Conservation (phyloP, 1,284 basidiomycete genomes). For the Ceratobasidium sp. region DNA sequence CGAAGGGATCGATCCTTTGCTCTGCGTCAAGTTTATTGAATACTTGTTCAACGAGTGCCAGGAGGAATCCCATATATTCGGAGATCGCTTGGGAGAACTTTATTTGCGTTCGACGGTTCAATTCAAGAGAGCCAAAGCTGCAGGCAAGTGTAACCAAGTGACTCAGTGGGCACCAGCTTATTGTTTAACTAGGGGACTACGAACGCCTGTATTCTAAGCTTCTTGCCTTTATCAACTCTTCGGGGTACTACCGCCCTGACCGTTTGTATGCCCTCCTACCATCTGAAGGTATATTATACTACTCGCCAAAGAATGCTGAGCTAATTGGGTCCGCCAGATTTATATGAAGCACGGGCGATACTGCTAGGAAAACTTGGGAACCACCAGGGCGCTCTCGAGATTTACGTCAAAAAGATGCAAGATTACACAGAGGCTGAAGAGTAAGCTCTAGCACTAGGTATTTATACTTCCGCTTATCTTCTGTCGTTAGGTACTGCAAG, state of each 20-base stretch:
- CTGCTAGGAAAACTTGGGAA: slow-evolving; percentile 89
- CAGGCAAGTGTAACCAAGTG: slow-evolving; percentile 61
- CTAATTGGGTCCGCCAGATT: slow-evolving; percentile 60
- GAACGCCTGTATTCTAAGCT: slow-evolving; percentile 73
- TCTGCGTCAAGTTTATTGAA: slow-evolving; percentile 87
- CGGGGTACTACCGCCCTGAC: slow-evolving; percentile 79
- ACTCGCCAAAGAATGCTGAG: background rate
- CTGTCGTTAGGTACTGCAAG: slow-evolving; percentile 79
- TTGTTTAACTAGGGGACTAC: slow-evolving; percentile 56
- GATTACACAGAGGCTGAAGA: slow-evolving; percentile 89
- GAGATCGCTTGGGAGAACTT: slow-evolving; percentile 88
- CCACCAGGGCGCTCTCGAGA: slow-evolving; percentile 91
- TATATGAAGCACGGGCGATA: slow-evolving; percentile 89
- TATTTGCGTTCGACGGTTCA: slow-evolving; percentile 76
- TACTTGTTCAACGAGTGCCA: slow-evolving; percentile 80
- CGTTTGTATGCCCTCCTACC: slow-evolving; percentile 81
- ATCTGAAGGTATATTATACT: slow-evolving; percentile 67
- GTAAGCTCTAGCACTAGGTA: slow-evolving; percentile 57
- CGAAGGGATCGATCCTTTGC: slow-evolving; percentile 70
- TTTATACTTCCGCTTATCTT: background rate
- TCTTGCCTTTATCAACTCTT: slow-evolving; percentile 78
- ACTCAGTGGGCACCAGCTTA: background rate
- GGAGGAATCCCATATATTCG: slow-evolving; percentile 76
- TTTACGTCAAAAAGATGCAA: slow-evolving; percentile 88
- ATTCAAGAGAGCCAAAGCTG: slow-evolving; percentile 60